Conservation (phyloP, 139 green algal species). For the Trebouxia sp. region DNA sequence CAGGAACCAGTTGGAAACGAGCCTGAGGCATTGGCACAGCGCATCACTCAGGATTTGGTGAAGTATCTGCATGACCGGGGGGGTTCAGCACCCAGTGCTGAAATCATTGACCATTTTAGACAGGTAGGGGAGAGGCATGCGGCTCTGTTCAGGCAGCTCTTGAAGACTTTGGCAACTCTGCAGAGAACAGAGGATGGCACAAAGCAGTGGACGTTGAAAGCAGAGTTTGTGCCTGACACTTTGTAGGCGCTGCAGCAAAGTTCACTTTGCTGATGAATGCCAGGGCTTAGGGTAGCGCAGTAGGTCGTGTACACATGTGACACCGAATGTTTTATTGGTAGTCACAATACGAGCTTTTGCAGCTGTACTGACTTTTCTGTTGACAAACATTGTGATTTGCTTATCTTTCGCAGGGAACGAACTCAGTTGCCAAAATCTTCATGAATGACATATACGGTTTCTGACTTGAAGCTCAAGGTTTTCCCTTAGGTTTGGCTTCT, state of each 20-base stretch:
- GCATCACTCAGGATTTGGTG: conserved; percentile 53
- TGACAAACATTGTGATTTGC: too few species aligned
- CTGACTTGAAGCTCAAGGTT: too few species aligned
- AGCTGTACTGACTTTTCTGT: too few species aligned
- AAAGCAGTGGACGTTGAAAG: conserved; percentile 67
- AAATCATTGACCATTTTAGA: conserved; percentile 66
- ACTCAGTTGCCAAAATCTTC: too few species aligned
- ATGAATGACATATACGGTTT: too few species aligned
- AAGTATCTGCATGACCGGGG: conserved; percentile 50
- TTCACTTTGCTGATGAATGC: too few species aligned
- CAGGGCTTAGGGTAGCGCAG: too few species aligned
- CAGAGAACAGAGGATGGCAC: conserved; percentile 30
- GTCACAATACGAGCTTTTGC: too few species aligned
- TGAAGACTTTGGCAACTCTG: conserved; percentile 70
- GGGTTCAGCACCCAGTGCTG: conserved; percentile 45
- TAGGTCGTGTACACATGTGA: too few species aligned
- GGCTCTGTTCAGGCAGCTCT: conserved; percentile 71
- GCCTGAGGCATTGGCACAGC: conserved; percentile 30
- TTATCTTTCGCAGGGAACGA: too few species aligned
- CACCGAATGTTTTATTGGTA: too few species aligned
- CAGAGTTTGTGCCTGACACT: conserved; percentile 40
- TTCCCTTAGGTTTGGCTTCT: too few species aligned
- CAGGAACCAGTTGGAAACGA: neutral
- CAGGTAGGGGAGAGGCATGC: conserved; percentile 44
- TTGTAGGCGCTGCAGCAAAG: neutral